Base-by-base conservation (phyloP, 2,329 filamentous ascomycete species). In the Trichoderma atrobrunneum region DNA sequence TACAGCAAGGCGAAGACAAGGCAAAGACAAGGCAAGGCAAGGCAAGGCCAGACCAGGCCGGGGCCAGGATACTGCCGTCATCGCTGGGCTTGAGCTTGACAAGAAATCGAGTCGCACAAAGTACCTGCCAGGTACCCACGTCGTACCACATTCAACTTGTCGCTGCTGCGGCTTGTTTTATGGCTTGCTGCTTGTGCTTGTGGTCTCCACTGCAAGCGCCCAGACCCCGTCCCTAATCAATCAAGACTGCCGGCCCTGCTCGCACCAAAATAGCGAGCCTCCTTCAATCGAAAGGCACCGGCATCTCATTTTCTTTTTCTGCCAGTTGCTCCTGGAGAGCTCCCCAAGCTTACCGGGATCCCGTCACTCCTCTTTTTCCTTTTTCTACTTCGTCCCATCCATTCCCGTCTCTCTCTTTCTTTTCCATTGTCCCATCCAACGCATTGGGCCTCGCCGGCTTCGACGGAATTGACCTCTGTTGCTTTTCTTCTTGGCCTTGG, bases 211-310 rank as follows among this genome's bases (percentile, higher is more conserved):
- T 18, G 36, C 54, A 69, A 51, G 66, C 66, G 66, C 66, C 66
- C 59, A 51, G 66, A 51, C 66, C 66, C 66, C 54, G 39, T 69
- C 66, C 39, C 57, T 69, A 60, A 61, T 61, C 64, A 67, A 67
- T 59, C 66, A 67, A 67, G 64, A 69, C 66, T 70, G 67, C 67
- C 57, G 57, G 67, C 67, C 57, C 67, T 70, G 67, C 67, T 62
- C 67, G 56, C 67, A 70, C 57, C 28, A 70, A 70, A 70, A 70
- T 70, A 70, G 67, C 67, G 57, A 70, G 67, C 67, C 67, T 70
- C 57, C 57, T 70, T 54, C 57, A 70, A 70, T 70, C 48, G 34
- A 61, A 70, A 70, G 67, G 67, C 61, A 71, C 69, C 54, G 62
- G 62, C 62, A 65, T 28, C 69, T 71, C 61, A 65, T 65, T 71